phyloP scores from a whole-genome alignment of 2,329 filamentous ascomycete genomes.

The Zymoseptoria ardabiliae region DNA sequence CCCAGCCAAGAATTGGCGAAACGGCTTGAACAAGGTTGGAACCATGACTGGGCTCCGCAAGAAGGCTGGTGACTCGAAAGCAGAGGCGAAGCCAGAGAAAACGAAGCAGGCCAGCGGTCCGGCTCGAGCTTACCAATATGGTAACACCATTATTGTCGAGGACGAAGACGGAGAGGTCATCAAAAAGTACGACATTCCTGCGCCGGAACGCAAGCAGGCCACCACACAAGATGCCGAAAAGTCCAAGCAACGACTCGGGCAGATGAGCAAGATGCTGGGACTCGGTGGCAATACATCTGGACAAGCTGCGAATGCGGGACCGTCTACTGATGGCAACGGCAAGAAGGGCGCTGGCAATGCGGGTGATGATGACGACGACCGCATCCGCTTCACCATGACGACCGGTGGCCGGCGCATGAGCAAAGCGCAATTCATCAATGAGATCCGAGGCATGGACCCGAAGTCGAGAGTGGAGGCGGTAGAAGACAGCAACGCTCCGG shows the following conservation, averaged over 20 bases:
- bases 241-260: constrained; percentile 39
- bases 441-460: constrained; percentile 65
- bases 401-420: constrained; percentile 68
- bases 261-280: constrained; percentile 50
- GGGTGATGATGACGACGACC: constrained; percentile 52
- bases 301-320: constrained; percentile 19
- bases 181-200: constrained; percentile 71
- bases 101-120: constrained; percentile 55
- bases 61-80: constrained; percentile 26
- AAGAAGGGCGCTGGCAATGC: constrained; percentile 16
- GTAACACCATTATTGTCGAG: constrained; percentile 84
- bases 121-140: constrained; percentile 78
- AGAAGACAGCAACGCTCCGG: constrained; percentile 41
- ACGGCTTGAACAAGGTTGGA: constrained; percentile 37
- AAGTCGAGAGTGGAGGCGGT: constrained; percentile 50
- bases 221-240: constrained; percentile 15
- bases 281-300: constrained; percentile 24
- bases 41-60: constrained; percentile 35
- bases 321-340: constrained; percentile 10
- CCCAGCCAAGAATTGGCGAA: constrained; percentile 33
- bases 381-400: constrained; percentile 69
- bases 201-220: constrained; percentile 36
- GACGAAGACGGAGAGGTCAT: constrained; percentile 81
- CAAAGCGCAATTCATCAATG: constrained; percentile 70
- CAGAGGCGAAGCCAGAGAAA: constrained; percentile 30